These are phyloP conservation scores for Fusarium musae DNA, from an alignment of 2,329 filamentous ascomycete species.

Conservation along the genomic window DNA sequence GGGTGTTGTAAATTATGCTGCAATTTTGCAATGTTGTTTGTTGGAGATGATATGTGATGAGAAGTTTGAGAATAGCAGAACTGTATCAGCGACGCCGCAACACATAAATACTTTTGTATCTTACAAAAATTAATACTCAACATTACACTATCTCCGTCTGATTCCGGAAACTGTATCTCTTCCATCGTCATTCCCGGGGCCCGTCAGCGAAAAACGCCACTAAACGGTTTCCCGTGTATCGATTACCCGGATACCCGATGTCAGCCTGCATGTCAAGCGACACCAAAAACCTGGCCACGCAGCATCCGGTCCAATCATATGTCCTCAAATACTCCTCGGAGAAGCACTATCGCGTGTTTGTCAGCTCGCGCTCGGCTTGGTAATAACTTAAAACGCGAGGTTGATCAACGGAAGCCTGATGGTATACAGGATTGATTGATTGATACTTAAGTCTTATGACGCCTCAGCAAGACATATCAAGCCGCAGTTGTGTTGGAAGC, in stretches of 20 bases:
- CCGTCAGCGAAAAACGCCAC: neutral
- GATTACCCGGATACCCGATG: neutral
- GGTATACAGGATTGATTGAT: accelerated
- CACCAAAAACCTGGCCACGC: too few species aligned
- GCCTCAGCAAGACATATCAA: too few species aligned
- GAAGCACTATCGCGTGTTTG: neutral
- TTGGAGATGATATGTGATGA: neutral
- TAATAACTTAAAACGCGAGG: neutral
- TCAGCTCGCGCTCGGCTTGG: neutral
- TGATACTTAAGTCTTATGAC: too few species aligned
- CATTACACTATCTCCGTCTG: accelerated
- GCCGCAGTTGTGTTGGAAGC: neutral
- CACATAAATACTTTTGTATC: accelerated
- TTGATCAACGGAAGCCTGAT: too few species aligned
- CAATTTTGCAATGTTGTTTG: too few species aligned
- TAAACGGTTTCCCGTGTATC: neutral
- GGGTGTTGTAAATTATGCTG: accelerated
- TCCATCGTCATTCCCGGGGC: accelerated
- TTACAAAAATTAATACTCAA: accelerated
- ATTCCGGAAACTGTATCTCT: neutral
- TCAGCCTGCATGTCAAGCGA: neutral
- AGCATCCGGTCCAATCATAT: neutral
- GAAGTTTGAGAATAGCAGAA: accelerated
- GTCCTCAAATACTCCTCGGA: neutral
- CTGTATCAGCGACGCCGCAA: neutral